These are phyloP conservation scores for Ascochyta lentis DNA, from an alignment of 2,329 filamentous ascomycete genomes.

Conservation along the genomic window DNA sequence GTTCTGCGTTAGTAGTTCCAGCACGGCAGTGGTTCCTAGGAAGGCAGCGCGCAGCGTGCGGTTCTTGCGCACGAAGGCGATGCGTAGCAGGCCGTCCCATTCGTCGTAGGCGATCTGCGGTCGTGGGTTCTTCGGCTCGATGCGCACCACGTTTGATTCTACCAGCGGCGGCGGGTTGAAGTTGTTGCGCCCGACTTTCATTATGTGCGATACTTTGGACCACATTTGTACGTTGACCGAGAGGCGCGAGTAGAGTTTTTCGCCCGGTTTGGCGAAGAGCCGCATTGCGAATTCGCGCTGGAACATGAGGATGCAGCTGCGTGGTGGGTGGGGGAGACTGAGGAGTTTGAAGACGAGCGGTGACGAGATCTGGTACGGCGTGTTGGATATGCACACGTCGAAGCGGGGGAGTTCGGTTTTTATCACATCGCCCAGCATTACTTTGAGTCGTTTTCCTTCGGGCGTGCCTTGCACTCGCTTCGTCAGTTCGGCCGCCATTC, in stretches of 20 bases:
- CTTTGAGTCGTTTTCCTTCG: slow-evolving; percentile 76
- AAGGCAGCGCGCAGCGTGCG: slow-evolving; percentile 85
- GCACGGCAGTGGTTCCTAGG: slow-evolving; percentile 78
- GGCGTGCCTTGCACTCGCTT: slow-evolving; percentile 93
- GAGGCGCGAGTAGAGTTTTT: slow-evolving; percentile 88
- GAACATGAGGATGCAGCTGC: slow-evolving; percentile 91
- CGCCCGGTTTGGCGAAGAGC: slow-evolving; percentile 84
- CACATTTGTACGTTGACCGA: slow-evolving; percentile 95
- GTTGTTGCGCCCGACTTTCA: slow-evolving; percentile 96
- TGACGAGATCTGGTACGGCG: slow-evolving; percentile 81
- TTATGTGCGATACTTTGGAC: slow-evolving; percentile 73
- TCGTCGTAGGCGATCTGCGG: slow-evolving; percentile 93
- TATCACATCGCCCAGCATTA: slow-evolving; percentile 90
- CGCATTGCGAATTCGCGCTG: slow-evolving; percentile 94
- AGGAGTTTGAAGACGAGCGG: slow-evolving; percentile 92
- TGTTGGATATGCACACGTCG: slow-evolving; percentile 81
- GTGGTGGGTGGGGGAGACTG: slow-evolving; percentile 78
- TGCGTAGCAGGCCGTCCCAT: slow-evolving; percentile 87
- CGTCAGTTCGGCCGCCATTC: slow-evolving; percentile 95
- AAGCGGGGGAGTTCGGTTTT: slow-evolving; percentile 81
- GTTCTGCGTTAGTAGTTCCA: slow-evolving; percentile 84
- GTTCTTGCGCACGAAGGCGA: slow-evolving; percentile 88
- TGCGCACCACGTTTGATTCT: slow-evolving; percentile 86
- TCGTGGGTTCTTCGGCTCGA: slow-evolving; percentile 84
- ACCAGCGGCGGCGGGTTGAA: slow-evolving; percentile 95